Conservation (phyloP, 108 stramenopile species). For the Nannochloropsis salina region DNA sequence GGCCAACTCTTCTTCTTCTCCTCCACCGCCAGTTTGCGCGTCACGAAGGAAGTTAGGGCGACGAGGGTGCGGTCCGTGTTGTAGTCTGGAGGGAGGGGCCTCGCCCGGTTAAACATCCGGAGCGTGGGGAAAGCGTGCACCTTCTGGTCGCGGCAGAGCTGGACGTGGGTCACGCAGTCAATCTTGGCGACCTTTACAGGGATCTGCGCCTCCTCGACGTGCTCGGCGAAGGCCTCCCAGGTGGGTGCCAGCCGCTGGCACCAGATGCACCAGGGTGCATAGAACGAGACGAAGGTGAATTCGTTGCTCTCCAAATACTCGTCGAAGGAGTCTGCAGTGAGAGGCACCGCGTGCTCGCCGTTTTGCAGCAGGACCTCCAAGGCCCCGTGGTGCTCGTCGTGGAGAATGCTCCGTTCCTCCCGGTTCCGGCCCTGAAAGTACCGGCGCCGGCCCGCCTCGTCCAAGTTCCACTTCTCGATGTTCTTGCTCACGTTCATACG, state of each 20-base stretch:
- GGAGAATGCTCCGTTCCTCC: conserved; percentile 69
- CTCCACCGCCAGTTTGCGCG: conserved; percentile 34
- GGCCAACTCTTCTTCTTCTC: background rate
- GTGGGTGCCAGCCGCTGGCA: conserved; percentile 88
- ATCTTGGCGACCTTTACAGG: conserved; percentile 55
- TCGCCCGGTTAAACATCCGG: conserved; percentile 63
- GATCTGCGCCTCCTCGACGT: conserved; percentile 52
- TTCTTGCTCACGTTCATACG: conserved; percentile 89
- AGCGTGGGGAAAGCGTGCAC: conserved; percentile 86
- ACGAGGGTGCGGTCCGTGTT: conserved; percentile 79
- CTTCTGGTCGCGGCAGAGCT: conserved; percentile 66
- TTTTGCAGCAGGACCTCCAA: conserved; percentile 60
- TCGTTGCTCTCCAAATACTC: background rate
- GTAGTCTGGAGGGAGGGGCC: conserved; percentile 62
- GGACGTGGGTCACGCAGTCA: conserved; percentile 77
- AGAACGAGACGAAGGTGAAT: conserved; percentile 53
- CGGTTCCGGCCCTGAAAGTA: conserved; percentile 73
- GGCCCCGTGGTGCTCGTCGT: conserved; percentile 63
- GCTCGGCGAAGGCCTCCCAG: conserved; percentile 72
- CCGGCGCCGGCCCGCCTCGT: conserved; percentile 70
- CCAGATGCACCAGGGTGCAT: conserved; percentile 94
- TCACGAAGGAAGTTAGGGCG: conserved; percentile 64
- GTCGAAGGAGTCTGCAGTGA: conserved; percentile 20
- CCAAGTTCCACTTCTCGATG: conserved; percentile 79
- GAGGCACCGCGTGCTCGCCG: conserved; percentile 27